Percentiles rank a stretch among this genome's conserved stretches.
phyloP scores from a whole-genome alignment of 257 asterid genomes.

The Voacanga thouarsii region DNA sequence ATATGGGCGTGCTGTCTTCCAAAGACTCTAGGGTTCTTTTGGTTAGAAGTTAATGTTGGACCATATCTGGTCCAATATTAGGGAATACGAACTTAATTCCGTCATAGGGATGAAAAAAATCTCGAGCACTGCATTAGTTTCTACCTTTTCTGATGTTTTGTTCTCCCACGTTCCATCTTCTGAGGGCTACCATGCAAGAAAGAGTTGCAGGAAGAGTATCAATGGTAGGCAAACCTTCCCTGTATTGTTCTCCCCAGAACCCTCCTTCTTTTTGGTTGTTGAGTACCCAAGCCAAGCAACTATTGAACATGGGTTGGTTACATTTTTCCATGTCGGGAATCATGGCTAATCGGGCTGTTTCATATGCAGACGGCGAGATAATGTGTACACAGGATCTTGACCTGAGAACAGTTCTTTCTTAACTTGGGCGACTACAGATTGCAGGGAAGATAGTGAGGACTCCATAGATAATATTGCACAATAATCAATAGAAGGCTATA shows the following conservation, averaged over 20 bases:
- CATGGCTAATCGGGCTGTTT: slow-evolving; percentile 72
- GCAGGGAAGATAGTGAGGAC: slow-evolving; percentile 25
- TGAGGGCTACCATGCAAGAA: slow-evolving; percentile 51
- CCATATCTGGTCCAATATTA: too few species aligned
- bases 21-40: too few species aligned
- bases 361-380: slow-evolving; percentile 44
- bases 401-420: slow-evolving; percentile 31
- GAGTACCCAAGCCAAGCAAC: slow-evolving; percentile 45
- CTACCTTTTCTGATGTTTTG: slow-evolving; percentile 34
- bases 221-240: slow-evolving; percentile 37
- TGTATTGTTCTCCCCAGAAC: slow-evolving; percentile 42
- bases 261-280: slow-evolving; percentile 47
- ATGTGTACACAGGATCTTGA: slow-evolving; percentile 5
- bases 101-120: not conserved
- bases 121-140: too few species aligned
- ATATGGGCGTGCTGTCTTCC: too few species aligned
- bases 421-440: slow-evolving; percentile 33
- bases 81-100: not conserved
- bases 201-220: slow-evolving; percentile 50
- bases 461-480: slow-evolving; percentile 20
- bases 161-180: slow-evolving; percentile 38
- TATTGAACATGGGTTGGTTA: slow-evolving; percentile 40
- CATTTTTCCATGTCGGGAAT: slow-evolving; percentile 21
- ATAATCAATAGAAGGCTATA: not conserved
- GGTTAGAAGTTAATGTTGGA: too few species aligned